Conservation (phyloP, 169 alveolate species). For the Babesia gibsoni region DNA sequence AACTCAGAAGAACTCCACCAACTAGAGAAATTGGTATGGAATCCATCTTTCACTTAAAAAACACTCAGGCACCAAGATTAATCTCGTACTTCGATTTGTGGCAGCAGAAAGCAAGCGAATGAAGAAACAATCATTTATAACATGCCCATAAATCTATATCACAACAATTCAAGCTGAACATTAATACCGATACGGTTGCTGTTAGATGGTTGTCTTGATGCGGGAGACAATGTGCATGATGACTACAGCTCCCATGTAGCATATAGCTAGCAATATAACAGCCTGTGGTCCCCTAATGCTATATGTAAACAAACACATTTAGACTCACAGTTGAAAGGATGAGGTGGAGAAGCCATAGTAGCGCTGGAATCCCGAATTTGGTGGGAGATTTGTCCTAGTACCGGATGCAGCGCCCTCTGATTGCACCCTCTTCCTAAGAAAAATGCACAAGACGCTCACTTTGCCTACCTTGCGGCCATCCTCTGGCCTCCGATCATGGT, state of each 20-base stretch:
- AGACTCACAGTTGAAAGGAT: slow-evolving; percentile 49
- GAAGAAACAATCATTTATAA: too few species aligned
- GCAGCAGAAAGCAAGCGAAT: slow-evolving; percentile 3
- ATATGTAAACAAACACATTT: background rate
- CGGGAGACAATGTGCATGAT: slow-evolving; percentile 70
- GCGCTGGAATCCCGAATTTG: slow-evolving; percentile 61
- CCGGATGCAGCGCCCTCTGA: slow-evolving; percentile 37
- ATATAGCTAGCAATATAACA: slow-evolving; percentile 66
- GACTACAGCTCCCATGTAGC: slow-evolving; percentile 78
- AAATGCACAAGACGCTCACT: background rate
- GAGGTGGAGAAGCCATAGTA: slow-evolving; percentile 60
- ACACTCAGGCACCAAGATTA: slow-evolving; percentile 37
- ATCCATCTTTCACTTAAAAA: background rate
- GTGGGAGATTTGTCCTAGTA: slow-evolving; percentile 55
- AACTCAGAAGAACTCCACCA: slow-evolving; percentile 65
- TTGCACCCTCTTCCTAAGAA: slow-evolving; percentile 33
- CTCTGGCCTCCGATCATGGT: slow-evolving; percentile 68
- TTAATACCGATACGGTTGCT: background rate
- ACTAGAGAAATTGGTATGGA: slow-evolving; percentile 46
- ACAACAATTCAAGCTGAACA: background rate
- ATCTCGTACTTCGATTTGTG: slow-evolving; percentile 30
- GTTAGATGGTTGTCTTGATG: slow-evolving; percentile 46
- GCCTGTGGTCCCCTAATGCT: slow-evolving; percentile 72
- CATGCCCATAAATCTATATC: background rate
- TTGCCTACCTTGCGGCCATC: slow-evolving; percentile 39